Evolutionary conservation across 352 stramenopile genomes (phyloP), one percentile per base, ranked within the genome.

Genomic region (Phytophthora tubulina): DNA sequence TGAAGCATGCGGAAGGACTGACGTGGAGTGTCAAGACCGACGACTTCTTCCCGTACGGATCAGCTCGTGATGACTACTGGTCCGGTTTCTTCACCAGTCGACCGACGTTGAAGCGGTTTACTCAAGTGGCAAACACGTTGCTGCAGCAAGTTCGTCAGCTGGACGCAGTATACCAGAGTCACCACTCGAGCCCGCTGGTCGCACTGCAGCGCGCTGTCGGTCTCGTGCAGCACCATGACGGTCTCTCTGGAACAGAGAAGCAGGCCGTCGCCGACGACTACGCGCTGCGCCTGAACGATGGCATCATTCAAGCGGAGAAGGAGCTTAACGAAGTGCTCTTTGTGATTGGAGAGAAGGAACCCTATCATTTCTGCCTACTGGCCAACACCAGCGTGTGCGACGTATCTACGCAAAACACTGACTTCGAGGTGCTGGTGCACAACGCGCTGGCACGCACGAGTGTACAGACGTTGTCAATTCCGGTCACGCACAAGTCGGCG

Each of bases 31-130:
- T 96, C 30, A 99, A 99, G 73, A 95, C 85, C 4, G 97, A 99
- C 50, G 97, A 99, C 66, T 99, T 99, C 67, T 98, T 99, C 62
- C 97, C 97, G 3, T 99, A 99, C 70, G 90, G 82, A 2, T 97
- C 98, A 42, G 90, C 88, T 41, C 79, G 88, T 41, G 82, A 99
- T 68, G 94, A 95, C 46, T 99, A 98, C 78, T 99, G 97, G 88
- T 83, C 96, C 9, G 97, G 98, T 1, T 99, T 98, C 78, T 99
- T 99, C 76, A 98, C 97, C 0, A 98, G 90, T 63, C 88, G 98
- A 14, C 86, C 97, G 1, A 73, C 85, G 4, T 79, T 99, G 2
- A 99, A 99, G 76, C 73, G 87, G 5, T 92, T 99, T 52, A 91
- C 97, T 53, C 85, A 96, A 9, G 88, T 97, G 11, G 85, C 84